Evolutionary conservation across 2,329 filamentous ascomycete species (phyloP).

Genomic region (Aaosphaeria pasadenensis): DNA sequence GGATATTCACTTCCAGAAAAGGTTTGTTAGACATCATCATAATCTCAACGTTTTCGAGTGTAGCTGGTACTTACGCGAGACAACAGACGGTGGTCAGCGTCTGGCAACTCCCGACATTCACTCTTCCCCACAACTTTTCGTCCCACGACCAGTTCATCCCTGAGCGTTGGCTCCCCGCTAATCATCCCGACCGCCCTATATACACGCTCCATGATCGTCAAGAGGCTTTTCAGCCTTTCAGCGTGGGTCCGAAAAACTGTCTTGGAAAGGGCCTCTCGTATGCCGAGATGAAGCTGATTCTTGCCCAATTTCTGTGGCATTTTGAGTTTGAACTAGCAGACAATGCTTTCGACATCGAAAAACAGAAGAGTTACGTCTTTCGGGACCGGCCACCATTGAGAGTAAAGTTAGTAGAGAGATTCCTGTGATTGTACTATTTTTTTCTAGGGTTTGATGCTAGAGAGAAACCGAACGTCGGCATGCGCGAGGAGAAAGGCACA

Average conservation of each 20-base stretch:
- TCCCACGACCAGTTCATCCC: slow-evolving; percentile 13
- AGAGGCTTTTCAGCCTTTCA: slow-evolving; percentile 11
- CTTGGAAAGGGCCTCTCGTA: slow-evolving; percentile 1
- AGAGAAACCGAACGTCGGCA: too few species aligned
- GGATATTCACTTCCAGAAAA: neutral
- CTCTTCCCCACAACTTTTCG: slow-evolving; percentile 10
- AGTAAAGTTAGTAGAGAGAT: neutral
- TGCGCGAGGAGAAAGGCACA: too few species aligned
- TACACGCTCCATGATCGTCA: slow-evolving; percentile 14
- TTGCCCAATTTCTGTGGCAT: slow-evolving; percentile 1
- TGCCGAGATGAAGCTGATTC: neutral
- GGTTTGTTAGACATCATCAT: neutral
- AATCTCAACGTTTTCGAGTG: neutral
- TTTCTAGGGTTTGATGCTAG: too few species aligned
- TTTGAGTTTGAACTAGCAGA: neutral
- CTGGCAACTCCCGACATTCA: slow-evolving; percentile 6
- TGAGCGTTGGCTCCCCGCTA: slow-evolving; percentile 15
- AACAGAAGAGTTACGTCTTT: neutral
- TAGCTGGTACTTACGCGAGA: neutral
- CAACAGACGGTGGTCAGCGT: slow-evolving; percentile 4
- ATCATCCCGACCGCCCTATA: neutral
- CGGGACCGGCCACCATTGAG: neutral
- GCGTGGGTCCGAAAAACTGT: neutral
- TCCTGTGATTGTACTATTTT: too few species aligned
- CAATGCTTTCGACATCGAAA: neutral